Conservation (phyloP, 805 yeast genomes). For the Wickerhamiella sorbophila region DNA sequence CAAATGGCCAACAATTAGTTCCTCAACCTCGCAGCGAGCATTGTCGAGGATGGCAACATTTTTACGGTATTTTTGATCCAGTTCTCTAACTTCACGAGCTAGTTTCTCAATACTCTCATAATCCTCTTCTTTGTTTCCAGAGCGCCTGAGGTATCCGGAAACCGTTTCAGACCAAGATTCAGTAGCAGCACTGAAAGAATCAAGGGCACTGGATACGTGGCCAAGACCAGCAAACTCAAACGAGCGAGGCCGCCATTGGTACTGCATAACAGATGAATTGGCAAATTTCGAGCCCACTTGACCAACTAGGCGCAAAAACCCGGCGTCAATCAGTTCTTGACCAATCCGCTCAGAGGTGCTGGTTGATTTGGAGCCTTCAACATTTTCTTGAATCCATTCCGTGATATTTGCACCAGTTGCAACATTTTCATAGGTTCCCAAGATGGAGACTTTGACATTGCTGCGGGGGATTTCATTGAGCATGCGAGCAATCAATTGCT, state of each 20-base stretch:
- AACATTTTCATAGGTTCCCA: constrained; percentile 52
- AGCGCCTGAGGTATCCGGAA: constrained; percentile 3
- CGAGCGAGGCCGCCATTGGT: constrained; percentile 69
- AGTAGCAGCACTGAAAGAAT: constrained; percentile 3
- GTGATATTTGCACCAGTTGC: constrained; percentile 48
- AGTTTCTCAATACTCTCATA: constrained; percentile 38
- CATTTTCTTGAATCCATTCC: constrained; percentile 40
- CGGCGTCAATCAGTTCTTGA: constrained; percentile 48
- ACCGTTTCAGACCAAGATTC: constrained; percentile 9
- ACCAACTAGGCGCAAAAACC: constrained; percentile 51
- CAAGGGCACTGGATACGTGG: constrained; percentile 5
- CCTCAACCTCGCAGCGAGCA: constrained; percentile 61
- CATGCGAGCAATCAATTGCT: constrained; percentile 30
- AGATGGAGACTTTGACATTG: constrained; percentile 47
- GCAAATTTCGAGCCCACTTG: constrained; percentile 46
- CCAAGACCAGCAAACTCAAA: constrained; percentile 37
- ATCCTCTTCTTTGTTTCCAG: constrained; percentile 26
- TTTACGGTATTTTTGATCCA: constrained; percentile 43
- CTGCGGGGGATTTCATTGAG: constrained; percentile 37
- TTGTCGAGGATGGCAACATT: constrained; percentile 47
- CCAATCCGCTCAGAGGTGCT: constrained; percentile 60
- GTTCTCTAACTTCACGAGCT: constrained; percentile 40
- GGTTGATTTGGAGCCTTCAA: constrained; percentile 29
- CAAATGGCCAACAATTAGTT: constrained; percentile 50
- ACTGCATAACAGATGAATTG: constrained; percentile 56